phyloP scores from a whole-genome alignment of 2,329 filamentous ascomycete genomes.

The Claviceps humidiphila region DNA sequence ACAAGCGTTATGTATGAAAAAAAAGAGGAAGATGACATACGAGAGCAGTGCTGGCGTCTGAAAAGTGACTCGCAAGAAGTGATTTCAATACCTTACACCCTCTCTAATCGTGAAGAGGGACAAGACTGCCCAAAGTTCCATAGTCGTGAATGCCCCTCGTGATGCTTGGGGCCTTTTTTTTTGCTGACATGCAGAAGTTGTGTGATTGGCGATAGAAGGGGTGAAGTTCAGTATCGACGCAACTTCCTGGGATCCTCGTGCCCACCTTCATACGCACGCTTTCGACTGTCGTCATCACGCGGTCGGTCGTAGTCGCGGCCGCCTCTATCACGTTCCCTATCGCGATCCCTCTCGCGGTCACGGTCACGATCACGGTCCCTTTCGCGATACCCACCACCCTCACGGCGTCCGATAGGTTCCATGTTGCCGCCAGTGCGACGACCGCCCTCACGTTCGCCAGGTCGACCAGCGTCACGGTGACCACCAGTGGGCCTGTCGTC shows the following conservation, averaged over 20 bases:
- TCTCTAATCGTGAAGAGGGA: not conserved
- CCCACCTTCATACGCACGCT: slow-evolving; percentile 63
- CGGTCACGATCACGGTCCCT: slow-evolving; percentile 41
- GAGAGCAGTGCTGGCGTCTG: not conserved
- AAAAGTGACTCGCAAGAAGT: not conserved
- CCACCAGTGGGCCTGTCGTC: slow-evolving; percentile 41
- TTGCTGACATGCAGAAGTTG: not conserved
- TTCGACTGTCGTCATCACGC: slow-evolving; percentile 44
- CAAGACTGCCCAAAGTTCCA: not conserved
- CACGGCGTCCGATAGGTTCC: slow-evolving; percentile 63
- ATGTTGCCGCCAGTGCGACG: slow-evolving; percentile 64
- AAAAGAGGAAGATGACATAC: not conserved
- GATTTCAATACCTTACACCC: not conserved
- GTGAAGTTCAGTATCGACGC: slow-evolving; percentile 41
- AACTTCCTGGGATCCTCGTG: slow-evolving; percentile 66
- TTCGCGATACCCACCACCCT: slow-evolving; percentile 42
- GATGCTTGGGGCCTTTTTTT: not conserved
- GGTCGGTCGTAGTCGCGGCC: slow-evolving; percentile 35
- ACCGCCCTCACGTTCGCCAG: slow-evolving; percentile 17
- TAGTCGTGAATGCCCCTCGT: not conserved
- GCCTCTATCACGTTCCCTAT: slow-evolving; percentile 16
- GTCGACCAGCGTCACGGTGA: slow-evolving; percentile 28
- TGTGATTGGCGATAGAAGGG: not conserved
- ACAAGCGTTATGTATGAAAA: not conserved
- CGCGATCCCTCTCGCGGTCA: slow-evolving; percentile 26